Percentiles rank a stretch among this genome's conserved stretches.
phyloP scores from a whole-genome alignment of 2,329 filamentous ascomycete species.

The Penicillium sp. region DNA sequence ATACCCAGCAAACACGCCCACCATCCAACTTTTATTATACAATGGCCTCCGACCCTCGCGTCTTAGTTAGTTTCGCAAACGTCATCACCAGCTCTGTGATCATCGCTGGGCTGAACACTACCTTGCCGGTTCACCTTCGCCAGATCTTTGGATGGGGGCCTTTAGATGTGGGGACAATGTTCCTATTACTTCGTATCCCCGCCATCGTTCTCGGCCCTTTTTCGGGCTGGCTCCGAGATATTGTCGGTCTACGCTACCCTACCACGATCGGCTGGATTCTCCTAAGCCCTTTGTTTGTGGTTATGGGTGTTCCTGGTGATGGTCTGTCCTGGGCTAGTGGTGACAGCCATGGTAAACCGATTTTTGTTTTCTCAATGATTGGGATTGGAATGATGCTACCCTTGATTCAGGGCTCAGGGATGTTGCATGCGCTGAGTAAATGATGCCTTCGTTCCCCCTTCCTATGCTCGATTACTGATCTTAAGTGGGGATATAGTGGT shows the following conservation, averaged over 20 bases:
- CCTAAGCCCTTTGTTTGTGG: slow-evolving; percentile 18
- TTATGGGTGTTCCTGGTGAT: slow-evolving; percentile 28
- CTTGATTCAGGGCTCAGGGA: slow-evolving; percentile 26
- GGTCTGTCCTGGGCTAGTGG: slow-evolving; percentile 24
- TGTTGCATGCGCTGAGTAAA: slow-evolving; percentile 29
- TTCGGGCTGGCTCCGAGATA: slow-evolving; percentile 34
- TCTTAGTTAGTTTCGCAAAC: slow-evolving; percentile 44
- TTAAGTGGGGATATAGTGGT: slow-evolving; percentile 12
- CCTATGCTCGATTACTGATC: neutral
- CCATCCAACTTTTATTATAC: slow-evolving; percentile 31
- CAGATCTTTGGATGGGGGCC: slow-evolving; percentile 56
- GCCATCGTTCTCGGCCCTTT: slow-evolving; percentile 42
- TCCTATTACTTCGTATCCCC: slow-evolving; percentile 60
- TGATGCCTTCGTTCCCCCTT: neutral
- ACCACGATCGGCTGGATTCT: slow-evolving; percentile 22
- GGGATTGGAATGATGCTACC: slow-evolving; percentile 19
- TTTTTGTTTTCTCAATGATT: slow-evolving; percentile 21
- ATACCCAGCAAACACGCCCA: neutral
- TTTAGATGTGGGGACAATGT: slow-evolving; percentile 56
- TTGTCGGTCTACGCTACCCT: slow-evolving; percentile 19
- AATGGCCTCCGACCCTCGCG: slow-evolving; percentile 44
- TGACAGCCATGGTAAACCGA: slow-evolving; percentile 17
- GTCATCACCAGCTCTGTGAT: slow-evolving; percentile 49
- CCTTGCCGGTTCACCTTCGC: slow-evolving; percentile 57
- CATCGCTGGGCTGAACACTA: slow-evolving; percentile 56